Percentiles rank a stretch among this genome's conserved stretches.
Evolutionary conservation across 345 rosid species (phyloP).

Genomic region (Boechera retrofracta): DNA sequence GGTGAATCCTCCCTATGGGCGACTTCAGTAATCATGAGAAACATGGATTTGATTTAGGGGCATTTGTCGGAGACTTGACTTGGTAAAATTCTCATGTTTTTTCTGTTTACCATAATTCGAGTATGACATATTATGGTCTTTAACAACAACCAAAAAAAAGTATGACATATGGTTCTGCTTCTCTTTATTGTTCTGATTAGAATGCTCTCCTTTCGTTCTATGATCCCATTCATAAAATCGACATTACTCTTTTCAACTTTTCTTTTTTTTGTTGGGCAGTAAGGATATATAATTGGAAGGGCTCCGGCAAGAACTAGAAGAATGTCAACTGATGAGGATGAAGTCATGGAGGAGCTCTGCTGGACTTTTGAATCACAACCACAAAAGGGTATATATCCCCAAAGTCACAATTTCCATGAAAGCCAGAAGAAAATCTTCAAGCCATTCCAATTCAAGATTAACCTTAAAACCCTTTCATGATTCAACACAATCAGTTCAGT

Average conservation of each 20-base stretch:
- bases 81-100: constrained; percentile 48
- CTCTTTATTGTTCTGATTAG: not conserved
- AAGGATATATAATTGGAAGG: constrained; percentile 90
- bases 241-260: not conserved
- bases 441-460: no score
- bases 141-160: no score
- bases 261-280: constrained; percentile 44
- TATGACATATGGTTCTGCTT: not conserved
- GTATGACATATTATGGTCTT: not conserved
- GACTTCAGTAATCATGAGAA: constrained; percentile 31
- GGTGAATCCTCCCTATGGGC: no score
- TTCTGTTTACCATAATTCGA: not conserved
- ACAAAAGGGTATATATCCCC: no score
- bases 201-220: not conserved
- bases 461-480: no score
- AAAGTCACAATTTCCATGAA: no score
- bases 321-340: constrained; percentile 77
- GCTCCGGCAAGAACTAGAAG: constrained; percentile 87
- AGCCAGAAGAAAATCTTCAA: no score
- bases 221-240: not conserved
- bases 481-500: no score
- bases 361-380: no score
- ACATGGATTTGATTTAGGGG: constrained; percentile 69
- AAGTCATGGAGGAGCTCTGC: no score
- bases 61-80: constrained; percentile 79